Conservation (phyloP, 345 rosid species). For the Linum trigynum region DNA sequence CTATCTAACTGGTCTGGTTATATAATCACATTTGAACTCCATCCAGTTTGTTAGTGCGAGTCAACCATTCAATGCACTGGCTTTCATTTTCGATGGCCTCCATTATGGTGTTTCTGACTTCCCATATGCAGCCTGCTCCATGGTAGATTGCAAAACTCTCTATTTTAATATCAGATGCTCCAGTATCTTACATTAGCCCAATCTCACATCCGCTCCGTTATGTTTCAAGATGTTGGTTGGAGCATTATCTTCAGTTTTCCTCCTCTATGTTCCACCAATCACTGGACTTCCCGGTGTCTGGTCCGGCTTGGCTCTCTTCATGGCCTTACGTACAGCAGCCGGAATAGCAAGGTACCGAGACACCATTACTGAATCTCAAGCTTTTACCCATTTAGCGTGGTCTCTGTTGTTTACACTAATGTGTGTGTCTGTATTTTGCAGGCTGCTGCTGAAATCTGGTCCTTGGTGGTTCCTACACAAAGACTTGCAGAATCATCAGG, state of each 20-base stretch:
- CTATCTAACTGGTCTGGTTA: not conserved
- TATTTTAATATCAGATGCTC: not conserved
- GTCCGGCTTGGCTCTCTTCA: constrained; percentile 78
- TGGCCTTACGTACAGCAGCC: constrained; percentile 72
- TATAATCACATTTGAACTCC: constrained; percentile 3
- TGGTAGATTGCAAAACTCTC: constrained; percentile 33
- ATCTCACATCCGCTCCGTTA: constrained; percentile 9
- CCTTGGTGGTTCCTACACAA: constrained; percentile 96
- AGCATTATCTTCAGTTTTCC: constrained; percentile 50
- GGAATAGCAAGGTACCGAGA: constrained; percentile 56
- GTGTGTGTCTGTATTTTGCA: constrained; percentile 20
- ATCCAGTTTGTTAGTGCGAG: constrained; percentile 75
- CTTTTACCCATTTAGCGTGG: not conserved
- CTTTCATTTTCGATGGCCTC: constrained; percentile 88
- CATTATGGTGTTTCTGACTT: constrained; percentile 94
- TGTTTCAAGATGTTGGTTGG: constrained; percentile 59
- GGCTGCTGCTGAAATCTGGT: constrained; percentile 57
- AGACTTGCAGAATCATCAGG: constrained; percentile 30
- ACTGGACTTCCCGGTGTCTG: constrained; percentile 82
- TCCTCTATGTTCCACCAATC: constrained; percentile 46
- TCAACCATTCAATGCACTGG: constrained; percentile 84
- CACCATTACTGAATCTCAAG: not conserved
- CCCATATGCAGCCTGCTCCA: constrained; percentile 74
- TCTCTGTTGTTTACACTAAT: no score
- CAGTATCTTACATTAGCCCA: not conserved